phyloP scores from a whole-genome alignment of 2,329 filamentous ascomycete species.

The Mycogone perniciosa region DNA sequence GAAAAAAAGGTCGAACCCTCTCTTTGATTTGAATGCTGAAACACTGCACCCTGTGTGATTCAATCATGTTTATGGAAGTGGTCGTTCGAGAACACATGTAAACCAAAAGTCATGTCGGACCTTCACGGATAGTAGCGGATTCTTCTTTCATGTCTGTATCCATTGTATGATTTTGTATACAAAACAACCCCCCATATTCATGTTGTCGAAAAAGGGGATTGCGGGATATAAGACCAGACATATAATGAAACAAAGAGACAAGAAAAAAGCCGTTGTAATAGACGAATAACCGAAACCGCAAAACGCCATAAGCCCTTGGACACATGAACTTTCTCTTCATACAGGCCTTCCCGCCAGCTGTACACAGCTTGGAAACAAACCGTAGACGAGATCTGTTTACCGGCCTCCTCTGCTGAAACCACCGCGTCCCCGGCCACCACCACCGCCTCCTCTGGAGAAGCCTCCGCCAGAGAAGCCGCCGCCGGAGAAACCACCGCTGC shows the following conservation, averaged over 20 bases:
- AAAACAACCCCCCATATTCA: neutral
- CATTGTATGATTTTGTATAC: neutral
- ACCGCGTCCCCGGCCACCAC: slow-evolving; percentile 20
- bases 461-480: slow-evolving; percentile 23
- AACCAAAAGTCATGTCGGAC: neutral
- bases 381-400: neutral
- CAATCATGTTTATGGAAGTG: neutral
- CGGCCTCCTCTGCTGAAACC: slow-evolving; percentile 25
- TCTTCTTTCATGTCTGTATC: neutral
- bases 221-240: neutral
- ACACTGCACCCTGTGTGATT: neutral
- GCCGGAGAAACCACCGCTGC: slow-evolving; percentile 14
- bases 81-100: neutral
- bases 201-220: neutral
- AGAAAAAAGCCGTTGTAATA: slow-evolving; percentile 7
- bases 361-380: neutral
- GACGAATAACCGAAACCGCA: slow-evolving; percentile 11
- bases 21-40: neutral
- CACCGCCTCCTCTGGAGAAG: slow-evolving; percentile 23
- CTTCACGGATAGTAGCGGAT: neutral
- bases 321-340: slow-evolving; percentile 6
- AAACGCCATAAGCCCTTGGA: slow-evolving; percentile 13
- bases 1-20: neutral
- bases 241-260: slow-evolving; percentile 1
- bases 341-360: neutral